Base-by-base conservation (phyloP, 352 stramenopile genomes). In the Pythium chondricola region DNA sequence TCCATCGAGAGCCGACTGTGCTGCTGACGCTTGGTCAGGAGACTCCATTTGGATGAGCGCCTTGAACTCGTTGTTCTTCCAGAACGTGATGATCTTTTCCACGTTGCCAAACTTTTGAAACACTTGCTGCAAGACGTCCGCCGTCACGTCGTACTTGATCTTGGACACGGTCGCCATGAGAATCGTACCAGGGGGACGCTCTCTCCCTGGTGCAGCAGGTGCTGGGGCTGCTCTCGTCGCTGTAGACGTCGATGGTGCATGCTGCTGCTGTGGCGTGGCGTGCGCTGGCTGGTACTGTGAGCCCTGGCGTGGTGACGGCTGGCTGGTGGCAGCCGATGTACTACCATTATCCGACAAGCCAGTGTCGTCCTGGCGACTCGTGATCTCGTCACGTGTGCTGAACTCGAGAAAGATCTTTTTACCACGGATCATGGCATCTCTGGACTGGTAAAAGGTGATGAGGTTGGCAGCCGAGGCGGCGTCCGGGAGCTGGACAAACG, bases 41-140 rank as follows among this genome's bases (percentile, higher is more conserved):
- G 81, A 76, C 42, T 87, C 73, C 73, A 92, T 85, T 54, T 92
- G 71, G 7, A 92, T 71, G 9, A 92, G 74, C 33, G 81, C 48
- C 50, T 88, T 89, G 56, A 89, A 88, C 52, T 88, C 81, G 25
- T 83, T 70, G 50, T 87, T 76, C 51, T 89, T 88, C 72, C 69
- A 86, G 52, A 88, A 92, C 17, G 75, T 85, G 45, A 89, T 76
- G 30, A 92, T 74, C 52, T 92, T 92, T 21, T 87, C 43, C 2
- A 92, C 81, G 17, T 82, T 87, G 45, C 81, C 81, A 65, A 89
- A 92, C 63, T 88, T 88, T 32, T 86, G 73, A 38, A 92, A 92
- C 22, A 70, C 75, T 63, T 92, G 77, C 48, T 92, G 77, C 17
- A 92, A 60, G 24, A 89, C 77, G 29, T 89, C 81, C 13, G 83